phyloP scores from a whole-genome alignment of 73 alveolate genomes.

The Blepharisma japonicum region DNA sequence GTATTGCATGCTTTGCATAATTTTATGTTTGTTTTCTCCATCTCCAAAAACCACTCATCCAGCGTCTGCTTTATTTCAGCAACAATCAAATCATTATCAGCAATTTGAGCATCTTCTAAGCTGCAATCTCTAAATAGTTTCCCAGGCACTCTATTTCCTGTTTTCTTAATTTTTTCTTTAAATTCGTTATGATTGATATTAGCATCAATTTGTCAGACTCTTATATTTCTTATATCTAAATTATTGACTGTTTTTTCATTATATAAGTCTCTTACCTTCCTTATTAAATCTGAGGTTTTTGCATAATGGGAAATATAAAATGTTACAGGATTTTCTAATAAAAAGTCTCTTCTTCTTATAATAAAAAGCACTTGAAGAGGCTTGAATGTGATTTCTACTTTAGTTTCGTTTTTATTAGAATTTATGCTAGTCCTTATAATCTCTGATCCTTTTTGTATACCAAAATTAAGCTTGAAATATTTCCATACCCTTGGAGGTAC shows the following conservation, averaged over 20 bases:
- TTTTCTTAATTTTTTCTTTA: background rate
- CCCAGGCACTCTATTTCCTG: background rate
- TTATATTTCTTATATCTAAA: background rate
- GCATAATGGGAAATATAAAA: background rate
- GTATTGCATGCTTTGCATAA: background rate
- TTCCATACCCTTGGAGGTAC: background rate
- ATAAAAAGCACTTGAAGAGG: no score
- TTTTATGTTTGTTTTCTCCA: no score
- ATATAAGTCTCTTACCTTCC: background rate
- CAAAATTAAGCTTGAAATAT: background rate
- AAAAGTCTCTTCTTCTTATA: background rate
- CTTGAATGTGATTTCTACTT: background rate
- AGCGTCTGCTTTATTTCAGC: no score
- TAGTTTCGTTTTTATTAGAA: background rate
- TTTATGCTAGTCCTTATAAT: background rate
- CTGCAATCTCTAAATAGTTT: no score
- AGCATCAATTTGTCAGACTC: background rate
- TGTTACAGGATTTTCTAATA: background rate
- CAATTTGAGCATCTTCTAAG: no score
- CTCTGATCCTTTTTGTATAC: background rate
- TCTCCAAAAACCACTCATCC: no score
- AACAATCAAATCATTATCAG: no score
- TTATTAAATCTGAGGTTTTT: background rate
- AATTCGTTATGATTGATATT: background rate
- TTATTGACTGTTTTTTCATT: background rate